A percentile compares a stretch with the other conserved stretches of the same genome.
Conservation (phyloP, 1,284 basidiomycete genomes). For the Leccinum colubrinum region DNA sequence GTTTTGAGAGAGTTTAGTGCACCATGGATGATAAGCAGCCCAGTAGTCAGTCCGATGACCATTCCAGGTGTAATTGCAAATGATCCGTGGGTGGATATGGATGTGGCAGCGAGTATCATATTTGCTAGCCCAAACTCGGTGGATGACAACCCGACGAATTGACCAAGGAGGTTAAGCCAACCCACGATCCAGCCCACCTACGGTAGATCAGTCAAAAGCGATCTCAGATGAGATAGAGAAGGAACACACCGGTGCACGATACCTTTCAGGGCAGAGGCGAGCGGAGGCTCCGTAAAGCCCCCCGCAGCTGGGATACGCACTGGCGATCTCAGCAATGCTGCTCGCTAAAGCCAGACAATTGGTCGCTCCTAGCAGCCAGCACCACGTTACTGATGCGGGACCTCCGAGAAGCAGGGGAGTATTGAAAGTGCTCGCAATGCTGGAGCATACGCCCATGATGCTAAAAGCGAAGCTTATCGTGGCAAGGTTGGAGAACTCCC, state of each 20-base stretch:
- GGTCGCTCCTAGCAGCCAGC: slow-evolving; percentile 74
- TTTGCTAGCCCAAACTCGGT: slow-evolving; percentile 87
- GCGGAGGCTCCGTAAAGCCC: slow-evolving; percentile 80
- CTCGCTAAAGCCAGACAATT: slow-evolving; percentile 79
- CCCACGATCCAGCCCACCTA: slow-evolving; percentile 74
- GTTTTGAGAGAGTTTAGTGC: slow-evolving; percentile 82
- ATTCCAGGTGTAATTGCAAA: slow-evolving; percentile 44
- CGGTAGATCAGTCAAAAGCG: neutral
- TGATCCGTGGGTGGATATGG: slow-evolving; percentile 17
- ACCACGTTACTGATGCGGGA: slow-evolving; percentile 81
- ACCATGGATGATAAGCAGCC: slow-evolving; percentile 73
- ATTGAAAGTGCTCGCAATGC: slow-evolving; percentile 80
- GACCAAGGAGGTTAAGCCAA: slow-evolving; percentile 87
- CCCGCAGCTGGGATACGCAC: slow-evolving; percentile 82
- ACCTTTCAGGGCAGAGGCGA: slow-evolving; percentile 63
- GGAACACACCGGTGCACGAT: slow-evolving; percentile 54
- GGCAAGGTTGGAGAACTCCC: slow-evolving; percentile 80
- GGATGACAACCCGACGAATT: slow-evolving; percentile 80
- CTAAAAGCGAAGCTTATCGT: slow-evolving; percentile 42
- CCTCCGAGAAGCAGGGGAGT: slow-evolving; percentile 76
- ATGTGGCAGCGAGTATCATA: slow-evolving; percentile 85
- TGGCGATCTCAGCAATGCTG: slow-evolving; percentile 77
- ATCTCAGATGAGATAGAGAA: slow-evolving; percentile 8
- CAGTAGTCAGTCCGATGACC: slow-evolving; percentile 74
- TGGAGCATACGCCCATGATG: slow-evolving; percentile 67